Evolutionary conservation across 1,284 basidiomycete species (phyloP).

Genomic region (Pulveroboletus sp.): DNA sequence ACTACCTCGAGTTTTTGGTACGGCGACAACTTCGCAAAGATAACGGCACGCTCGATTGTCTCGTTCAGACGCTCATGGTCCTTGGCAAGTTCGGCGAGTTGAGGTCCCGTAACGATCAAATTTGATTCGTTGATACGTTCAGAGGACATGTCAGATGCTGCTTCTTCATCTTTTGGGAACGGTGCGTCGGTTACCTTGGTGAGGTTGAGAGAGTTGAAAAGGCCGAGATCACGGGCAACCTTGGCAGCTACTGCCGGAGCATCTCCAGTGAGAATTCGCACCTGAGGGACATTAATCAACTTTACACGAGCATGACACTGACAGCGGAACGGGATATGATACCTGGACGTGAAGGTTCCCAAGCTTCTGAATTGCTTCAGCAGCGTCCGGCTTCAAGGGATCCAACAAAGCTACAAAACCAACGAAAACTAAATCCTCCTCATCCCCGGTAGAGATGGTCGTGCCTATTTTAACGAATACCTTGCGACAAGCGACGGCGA

Average conservation of each 20-base stretch:
- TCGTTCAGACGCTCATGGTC: constrained; percentile 31
- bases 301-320: neutral
- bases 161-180: constrained; percentile 31
- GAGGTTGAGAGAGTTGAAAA: constrained; percentile 29
- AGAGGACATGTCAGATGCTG: constrained; percentile 4
- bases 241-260: constrained; percentile 36
- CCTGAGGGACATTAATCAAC: constrained; percentile 18
- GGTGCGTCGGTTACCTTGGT: neutral
- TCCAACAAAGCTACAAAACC: constrained; percentile 34
- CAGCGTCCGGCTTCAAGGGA: constrained; percentile 36
- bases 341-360: constrained; percentile 36
- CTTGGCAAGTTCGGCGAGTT: constrained; percentile 34
- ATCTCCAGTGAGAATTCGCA: constrained; percentile 36
- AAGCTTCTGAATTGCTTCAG: constrained; percentile 34
- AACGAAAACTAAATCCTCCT: constrained; percentile 33
- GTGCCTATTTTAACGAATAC: constrained; percentile 16
- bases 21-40: constrained; percentile 36
- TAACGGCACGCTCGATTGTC: constrained; percentile 36
- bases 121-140: constrained; percentile 24
- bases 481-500: constrained; percentile 34
- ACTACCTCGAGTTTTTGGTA: constrained; percentile 38
- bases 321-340: neutral
- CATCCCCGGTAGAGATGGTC: constrained; percentile 27
- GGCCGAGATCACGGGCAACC: constrained; percentile 36
- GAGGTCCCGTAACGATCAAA: constrained; percentile 35